phyloP scores from a whole-genome alignment of 441 rosid species.

The Biscutella laevigata region DNA sequence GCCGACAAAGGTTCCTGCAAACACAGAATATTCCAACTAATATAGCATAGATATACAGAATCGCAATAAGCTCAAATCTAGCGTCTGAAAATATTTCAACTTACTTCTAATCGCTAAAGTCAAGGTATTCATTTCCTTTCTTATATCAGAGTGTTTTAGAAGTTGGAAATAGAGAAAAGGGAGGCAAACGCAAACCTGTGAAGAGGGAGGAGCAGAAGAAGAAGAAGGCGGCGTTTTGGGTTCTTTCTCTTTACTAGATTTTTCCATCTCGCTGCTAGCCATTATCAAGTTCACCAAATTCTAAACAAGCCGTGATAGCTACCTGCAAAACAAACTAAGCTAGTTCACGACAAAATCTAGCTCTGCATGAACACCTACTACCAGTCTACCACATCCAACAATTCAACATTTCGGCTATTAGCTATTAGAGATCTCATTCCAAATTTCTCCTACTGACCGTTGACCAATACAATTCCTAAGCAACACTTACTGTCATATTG shows the following conservation, averaged over 20 bases:
- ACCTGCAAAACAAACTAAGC: constrained; percentile 29
- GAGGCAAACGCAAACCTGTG: constrained; percentile 43
- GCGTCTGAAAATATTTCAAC: not conserved
- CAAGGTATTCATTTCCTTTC: constrained; percentile 1
- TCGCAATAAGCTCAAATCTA: not conserved
- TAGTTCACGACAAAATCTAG: constrained; percentile 20
- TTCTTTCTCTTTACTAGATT: constrained; percentile 64
- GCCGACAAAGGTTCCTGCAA: constrained; percentile 62
- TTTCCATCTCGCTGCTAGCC: constrained; percentile 71
- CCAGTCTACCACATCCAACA: not conserved
- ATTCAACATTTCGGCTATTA: constrained; percentile 6
- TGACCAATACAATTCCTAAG: constrained; percentile 12
- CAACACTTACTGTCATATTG: not conserved
- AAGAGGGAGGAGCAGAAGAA: constrained; percentile 34
- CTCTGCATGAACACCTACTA: constrained; percentile 11
- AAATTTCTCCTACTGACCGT: not conserved
- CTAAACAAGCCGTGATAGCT: constrained; percentile 33
- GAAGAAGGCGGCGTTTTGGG: constrained; percentile 39
- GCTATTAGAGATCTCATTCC: not conserved
- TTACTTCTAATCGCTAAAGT: not conserved
- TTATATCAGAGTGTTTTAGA: not conserved
- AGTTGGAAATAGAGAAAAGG: constrained; percentile 6
- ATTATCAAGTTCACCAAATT: constrained; percentile 32
- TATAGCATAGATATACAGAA: constrained; percentile 1
- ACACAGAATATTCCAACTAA: not conserved